Evolutionary conservation across 805 yeast species (phyloP).

Genomic region (Zygosaccharomyces bailii): DNA sequence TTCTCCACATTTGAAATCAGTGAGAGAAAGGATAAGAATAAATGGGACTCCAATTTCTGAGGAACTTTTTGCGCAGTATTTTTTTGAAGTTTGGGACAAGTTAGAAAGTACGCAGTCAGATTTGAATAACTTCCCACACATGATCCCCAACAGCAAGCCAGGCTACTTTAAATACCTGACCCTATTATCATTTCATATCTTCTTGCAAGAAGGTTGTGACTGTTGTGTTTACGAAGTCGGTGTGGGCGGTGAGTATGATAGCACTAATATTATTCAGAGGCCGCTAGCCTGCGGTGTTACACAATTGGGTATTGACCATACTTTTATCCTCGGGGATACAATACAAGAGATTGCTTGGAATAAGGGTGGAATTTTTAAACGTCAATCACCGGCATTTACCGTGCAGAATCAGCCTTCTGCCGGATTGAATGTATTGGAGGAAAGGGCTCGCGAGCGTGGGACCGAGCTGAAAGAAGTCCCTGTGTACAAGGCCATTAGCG

Average conservation of each 20-base stretch:
- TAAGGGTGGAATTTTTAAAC: constrained; percentile 88
- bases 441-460: constrained; percentile 66
- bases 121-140: constrained; percentile 59
- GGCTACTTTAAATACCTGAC: constrained; percentile 92
- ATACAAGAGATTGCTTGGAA: constrained; percentile 92
- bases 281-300: constrained; percentile 87
- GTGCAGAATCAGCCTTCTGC: constrained; percentile 55
- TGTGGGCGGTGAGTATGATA: constrained; percentile 95
- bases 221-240: constrained; percentile 97
- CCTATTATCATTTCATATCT: constrained; percentile 84
- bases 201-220: constrained; percentile 82
- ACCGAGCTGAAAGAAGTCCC: constrained; percentile 52
- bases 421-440: constrained; percentile 53
- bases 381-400: constrained; percentile 60
- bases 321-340: constrained; percentile 79
- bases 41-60: constrained; percentile 84
- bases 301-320: constrained; percentile 89
- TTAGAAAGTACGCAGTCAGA: constrained; percentile 58
- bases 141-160: constrained; percentile 73
- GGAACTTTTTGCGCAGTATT: constrained; percentile 76
- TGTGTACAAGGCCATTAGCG: constrained; percentile 37
- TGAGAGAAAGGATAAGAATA: constrained; percentile 85
- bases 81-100: constrained; percentile 91
- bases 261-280: constrained; percentile 79
- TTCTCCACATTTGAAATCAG: constrained; percentile 91